Base-by-base conservation (phyloP, 2,329 filamentous ascomycete genomes). In the Fusarium sp. region DNA sequence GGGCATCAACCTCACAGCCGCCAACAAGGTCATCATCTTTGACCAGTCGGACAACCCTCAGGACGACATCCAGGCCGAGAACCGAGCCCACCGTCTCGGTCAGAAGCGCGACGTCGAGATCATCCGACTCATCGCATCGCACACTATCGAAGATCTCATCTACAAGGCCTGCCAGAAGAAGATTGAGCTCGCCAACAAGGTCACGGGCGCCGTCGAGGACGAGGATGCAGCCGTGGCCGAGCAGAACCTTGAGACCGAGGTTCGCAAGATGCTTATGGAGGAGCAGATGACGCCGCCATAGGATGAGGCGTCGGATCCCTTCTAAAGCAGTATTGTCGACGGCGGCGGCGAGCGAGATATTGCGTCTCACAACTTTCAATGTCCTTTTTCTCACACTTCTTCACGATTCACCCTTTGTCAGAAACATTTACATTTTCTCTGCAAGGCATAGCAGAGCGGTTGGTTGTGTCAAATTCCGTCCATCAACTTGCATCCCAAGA, bases 11-110 rank as follows among this genome's bases (percentile, higher is more conserved):
- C 82, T 99, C 59, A 96, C 95, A 7, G 92, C 91, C 34, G 96
- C 96, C 4, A 98, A 98, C 83, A 98, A 97, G 81, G 95, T 99
- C 73, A 89, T 99, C 79, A 96, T 99, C 75, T 97, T 98, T 78
- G 96, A 99, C 79, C 91, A 92, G 69, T 93, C 90, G n/a, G 97
- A 97, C 82, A 99, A 99, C 74, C 96, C 96, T 0, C 96, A 99
- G 77, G 95, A 98, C 73, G 96, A 99, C 77, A 90, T 97, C n/a
- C 96, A 99, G 79, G 96, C 96, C 0, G 96, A 98, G 83, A 98
- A 99, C 78, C 90, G 96, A 16, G 96, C 96, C 0, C 96, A 99
- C 80, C 91, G 96, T 13, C 92, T 99, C 8, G 96, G 96, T 0
- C 96, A 99, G 82, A 94, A 88, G 29, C 85, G 92, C 14, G 91